Conservation (phyloP, 169 alveolate genomes). For the Plasmodium ovale region DNA sequence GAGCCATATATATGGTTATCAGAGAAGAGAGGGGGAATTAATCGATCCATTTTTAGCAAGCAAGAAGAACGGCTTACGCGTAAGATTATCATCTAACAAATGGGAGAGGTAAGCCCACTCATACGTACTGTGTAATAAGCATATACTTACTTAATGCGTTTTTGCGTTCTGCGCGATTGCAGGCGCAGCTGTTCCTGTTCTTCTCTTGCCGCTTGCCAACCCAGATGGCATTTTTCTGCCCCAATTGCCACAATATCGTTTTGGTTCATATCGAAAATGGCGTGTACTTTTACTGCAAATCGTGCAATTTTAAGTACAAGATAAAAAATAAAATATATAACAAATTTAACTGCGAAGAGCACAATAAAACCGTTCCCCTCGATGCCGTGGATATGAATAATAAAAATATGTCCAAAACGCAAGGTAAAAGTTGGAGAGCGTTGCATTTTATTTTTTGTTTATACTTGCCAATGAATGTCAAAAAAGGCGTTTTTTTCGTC, state of each 20-base stretch:
- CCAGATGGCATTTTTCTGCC: constrained; percentile 81
- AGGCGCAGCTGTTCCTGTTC: neutral
- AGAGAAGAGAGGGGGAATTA: no score
- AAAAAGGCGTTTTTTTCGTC: no score
- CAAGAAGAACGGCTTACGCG: no score
- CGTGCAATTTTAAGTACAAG: constrained; percentile 63
- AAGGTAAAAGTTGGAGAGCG: constrained; percentile 61
- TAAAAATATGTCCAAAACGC: constrained; percentile 75
- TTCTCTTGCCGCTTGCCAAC: no score
- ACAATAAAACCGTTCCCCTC: constrained; percentile 49
- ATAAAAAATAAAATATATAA: constrained; percentile 68
- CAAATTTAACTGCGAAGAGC: constrained; percentile 35
- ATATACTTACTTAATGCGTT: no score
- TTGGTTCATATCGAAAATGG: constrained; percentile 62
- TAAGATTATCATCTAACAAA: no score
- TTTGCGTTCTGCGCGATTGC: neutral
- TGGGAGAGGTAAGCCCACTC: no score
- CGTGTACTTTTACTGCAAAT: constrained; percentile 57
- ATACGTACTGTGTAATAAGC: neutral
- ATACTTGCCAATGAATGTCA: no score
- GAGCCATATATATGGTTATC: no score
- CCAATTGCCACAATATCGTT: constrained; percentile 78
- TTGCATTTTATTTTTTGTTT: no score
- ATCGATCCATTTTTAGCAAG: no score
- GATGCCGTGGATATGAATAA: constrained; percentile 74